Base-by-base conservation (phyloP, 2,329 filamentous ascomycete species). In the Phyllosticta ampelicida region DNA sequence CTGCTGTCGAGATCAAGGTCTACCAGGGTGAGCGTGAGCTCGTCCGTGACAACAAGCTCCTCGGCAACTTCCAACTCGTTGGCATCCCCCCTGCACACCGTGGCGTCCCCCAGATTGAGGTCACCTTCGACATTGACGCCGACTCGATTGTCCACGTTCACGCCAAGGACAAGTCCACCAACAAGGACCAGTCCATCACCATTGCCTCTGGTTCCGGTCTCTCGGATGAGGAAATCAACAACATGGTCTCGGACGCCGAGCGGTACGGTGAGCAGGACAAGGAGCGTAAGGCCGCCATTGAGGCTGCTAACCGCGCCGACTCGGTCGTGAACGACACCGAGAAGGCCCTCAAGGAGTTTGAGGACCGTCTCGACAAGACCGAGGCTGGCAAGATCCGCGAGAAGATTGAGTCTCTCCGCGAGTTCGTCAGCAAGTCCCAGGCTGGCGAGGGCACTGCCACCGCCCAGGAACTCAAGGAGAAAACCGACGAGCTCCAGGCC, bases 21-120 rank as follows among this genome's bases (percentile, higher is more conserved):
- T 97, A 86, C 87, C 91, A 97, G 86, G 92, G 92, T 82, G 92
- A 97, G 84, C 92, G 92, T 89, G 91, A 96, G 81, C 90, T 96
- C 63, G 91, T 96, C 75, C 87, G 86, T 73, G 92, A 97, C 80
- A 97, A 97, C 87, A 97, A 97, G 84, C 80, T 97, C 61, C 85
- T 97, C 60, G 92, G 92, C 62, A 97, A 97, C 87, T 97, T 97
- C 89, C 91, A 97, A 83, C 87, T 97, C 66, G 90, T 96, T 68
- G 92, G 92, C 64, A 96, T 97, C 62, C 92, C 92, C 60, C 92
- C 92, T 67, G 92, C 92, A 59, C 91, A 95, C 81, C 90, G 91
- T 74, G 91, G 91, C 80, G 90, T 96, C 62, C 92, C 92, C 63
- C 92, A 97, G 76, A 82, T 97, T 60, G 92, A 97, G 82, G 92